Evolutionary conservation across 495 filamentous ascomycete genomes (phyloP), one percentile per base, ranked within the genome.

Genomic region (Penicillium argentinense): DNA sequence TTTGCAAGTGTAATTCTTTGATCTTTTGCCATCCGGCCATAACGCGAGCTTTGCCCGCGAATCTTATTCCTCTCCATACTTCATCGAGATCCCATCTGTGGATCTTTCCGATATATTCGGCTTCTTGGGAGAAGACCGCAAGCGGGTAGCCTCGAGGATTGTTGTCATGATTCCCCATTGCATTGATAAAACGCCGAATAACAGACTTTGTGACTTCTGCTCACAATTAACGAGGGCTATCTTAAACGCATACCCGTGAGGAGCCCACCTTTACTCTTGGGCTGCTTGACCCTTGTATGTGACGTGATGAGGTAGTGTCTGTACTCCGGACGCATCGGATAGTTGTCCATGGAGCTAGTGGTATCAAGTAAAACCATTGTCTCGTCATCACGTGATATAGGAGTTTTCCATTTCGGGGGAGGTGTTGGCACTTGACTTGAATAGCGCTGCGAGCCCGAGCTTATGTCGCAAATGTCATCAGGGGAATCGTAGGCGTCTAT

Each of bases 11-110:
- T 5, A 71, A 57, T 5, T 77, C 68, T 45, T 75, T 77, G 45
- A 73, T 54, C 32, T 66, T 68, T 45, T 75, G 72, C 73, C 73
- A 77, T 14, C 73, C 73, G 0, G 66, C 63, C 73, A 76, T 76
- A 27, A 76, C 62, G 28, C 67, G 55, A 1, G 68, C 72, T 32
- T 54, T 60, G 12, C 73, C 73, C 0, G 13, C 33, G 36, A 14
- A 75, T 57, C 2, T 53, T 56, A 6, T 42, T 45, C 21, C 33
- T 36, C 17, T 18, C 70, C 73, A 76, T 49, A 64, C 57, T 16
- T 51, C 13, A 18, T 72, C 56, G 7, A 74, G 50, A 33, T 72
- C 74, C 14, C 37, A 40, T 42, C 69, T 62, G 26, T 69, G 72
- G 24, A 74, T 47, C 0, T 56, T 42, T 9, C 71, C 72, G 24